Base-by-base conservation (phyloP, 2,329 filamentous ascomycete genomes). In the Paraphaeosphaeria sporulosa region DNA sequence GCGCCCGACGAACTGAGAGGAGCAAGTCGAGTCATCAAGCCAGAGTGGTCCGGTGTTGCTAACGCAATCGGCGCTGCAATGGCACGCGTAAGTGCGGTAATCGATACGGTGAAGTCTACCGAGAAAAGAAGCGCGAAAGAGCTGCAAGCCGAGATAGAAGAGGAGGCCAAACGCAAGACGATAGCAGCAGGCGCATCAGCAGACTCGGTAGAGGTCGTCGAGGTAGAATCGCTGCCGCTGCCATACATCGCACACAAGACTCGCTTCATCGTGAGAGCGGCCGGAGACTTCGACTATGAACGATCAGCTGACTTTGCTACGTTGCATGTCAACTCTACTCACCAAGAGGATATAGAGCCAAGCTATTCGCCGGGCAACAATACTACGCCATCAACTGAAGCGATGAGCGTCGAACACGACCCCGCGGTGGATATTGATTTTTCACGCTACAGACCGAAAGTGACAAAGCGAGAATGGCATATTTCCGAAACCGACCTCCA, bases 31-130 rank as follows among this genome's bases (percentile, higher is more conserved):
- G 84, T 89, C 1, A 73, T 87, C 47, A 86, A 84, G 63, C 86
- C 86, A 0, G 76, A 81, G 43, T 87, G 82, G 78, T 84, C 85
- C 1, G 83, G 82, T 3, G 85, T 89, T 1, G 87, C 88, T 9
- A 90, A 90, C 67, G 87, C 87, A 0, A 87, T 90, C 10, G 87
- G 87, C 1, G 87, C 87, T 9, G 87, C 87, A 0, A 87, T 86
- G 59, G 86, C 87, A 1, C 78, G 85, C 42, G 86, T 89, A 2
- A 87, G 84, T 59, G 67, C 70, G 34, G 69, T 75, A 17, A 82
- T 83, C 1, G 74, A 79, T 12, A 80, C 76, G 0, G 70, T 81
- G 6, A 74, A 78, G 51, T 78, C 75, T 1, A 79, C 75, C 0
- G 76, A 79, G 42, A 72, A 73, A 57, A 71, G 68, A 13, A 71